These are phyloP conservation scores for Camellia japonica DNA, from an alignment of 148 eudicot genomes.

Conservation along the genomic window DNA sequence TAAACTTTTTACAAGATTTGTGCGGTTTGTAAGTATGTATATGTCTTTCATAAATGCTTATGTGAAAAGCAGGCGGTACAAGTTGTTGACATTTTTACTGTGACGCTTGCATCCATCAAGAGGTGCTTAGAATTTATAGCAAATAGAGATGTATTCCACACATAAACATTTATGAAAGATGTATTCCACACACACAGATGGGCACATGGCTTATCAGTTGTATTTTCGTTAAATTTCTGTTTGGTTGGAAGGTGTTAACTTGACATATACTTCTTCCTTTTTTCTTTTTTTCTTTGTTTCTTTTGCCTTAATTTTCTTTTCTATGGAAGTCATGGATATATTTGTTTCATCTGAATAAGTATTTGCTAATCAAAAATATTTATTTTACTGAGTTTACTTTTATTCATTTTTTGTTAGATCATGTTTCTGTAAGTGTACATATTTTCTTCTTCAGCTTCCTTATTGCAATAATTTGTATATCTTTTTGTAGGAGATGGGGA, in stretches of 20 bases:
- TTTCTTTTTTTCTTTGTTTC: background rate
- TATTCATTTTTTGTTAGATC: background rate
- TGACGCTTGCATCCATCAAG: background rate
- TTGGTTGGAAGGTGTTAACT: background rate
- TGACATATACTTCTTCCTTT: too few relatives aligned
- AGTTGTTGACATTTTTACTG: background rate
- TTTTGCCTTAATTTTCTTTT: background rate
- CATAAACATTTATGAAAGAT: too few relatives aligned
- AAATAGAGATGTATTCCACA: too few relatives aligned
- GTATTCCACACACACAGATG: background rate
- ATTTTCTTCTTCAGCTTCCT: background rate
- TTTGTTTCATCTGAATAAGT: background rate
- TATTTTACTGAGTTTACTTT: background rate
- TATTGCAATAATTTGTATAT: slow-evolving; percentile 9
- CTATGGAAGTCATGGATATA: background rate
- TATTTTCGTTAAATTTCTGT: too few relatives aligned
- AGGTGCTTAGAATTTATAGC: background rate
- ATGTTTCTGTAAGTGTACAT: background rate
- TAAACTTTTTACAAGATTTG: background rate
- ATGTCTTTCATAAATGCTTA: background rate
- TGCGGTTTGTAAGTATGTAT: background rate
- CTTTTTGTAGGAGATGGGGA: slow-evolving; percentile 76
- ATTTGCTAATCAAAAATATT: background rate
- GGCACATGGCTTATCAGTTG: background rate
- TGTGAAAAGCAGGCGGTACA: background rate